Percentiles rank a stretch among this genome's conserved stretches.
Evolutionary conservation across 2,329 filamentous ascomycete species (phyloP).

Genomic region (Grosmannia clavigera): DNA sequence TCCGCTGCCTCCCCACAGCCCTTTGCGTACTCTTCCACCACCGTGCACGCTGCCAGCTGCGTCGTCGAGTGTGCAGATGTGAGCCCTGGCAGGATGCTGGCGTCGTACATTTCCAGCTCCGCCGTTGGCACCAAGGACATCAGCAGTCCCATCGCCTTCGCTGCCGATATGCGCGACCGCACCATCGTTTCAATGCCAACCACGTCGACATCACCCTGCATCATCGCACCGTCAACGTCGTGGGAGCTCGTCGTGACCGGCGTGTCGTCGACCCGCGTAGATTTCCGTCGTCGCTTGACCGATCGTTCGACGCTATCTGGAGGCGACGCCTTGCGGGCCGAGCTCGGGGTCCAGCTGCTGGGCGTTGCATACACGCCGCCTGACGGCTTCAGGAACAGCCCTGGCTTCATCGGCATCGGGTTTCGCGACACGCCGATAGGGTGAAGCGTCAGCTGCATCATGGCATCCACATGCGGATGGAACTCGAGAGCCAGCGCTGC

Average conservation of each 20-base stretch:
- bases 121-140: slow-evolving; percentile 63
- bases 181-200: slow-evolving; percentile 83
- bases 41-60: slow-evolving; percentile 69
- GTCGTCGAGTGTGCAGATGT: slow-evolving; percentile 69
- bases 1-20: slow-evolving; percentile 32
- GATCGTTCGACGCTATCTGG: slow-evolving; percentile 47
- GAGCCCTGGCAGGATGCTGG: slow-evolving; percentile 52
- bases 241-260: slow-evolving; percentile 57
- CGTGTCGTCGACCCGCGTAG: slow-evolving; percentile 66
- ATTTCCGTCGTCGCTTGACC: slow-evolving; percentile 68
- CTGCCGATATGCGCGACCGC: slow-evolving; percentile 77
- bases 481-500: slow-evolving; percentile 62
- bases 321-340: slow-evolving; percentile 36
- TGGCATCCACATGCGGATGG: slow-evolving; percentile 59
- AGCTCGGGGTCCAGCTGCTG: slow-evolving; percentile 27
- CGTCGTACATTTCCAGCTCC: slow-evolving; percentile 51
- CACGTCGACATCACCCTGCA: slow-evolving; percentile 90
- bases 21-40: slow-evolving; percentile 81
- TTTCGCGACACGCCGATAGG: slow-evolving; percentile 86
- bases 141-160: slow-evolving; percentile 72
- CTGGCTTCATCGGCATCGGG: slow-evolving; percentile 82
- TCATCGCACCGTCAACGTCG: slow-evolving; percentile 96
- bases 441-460: slow-evolving; percentile 75
- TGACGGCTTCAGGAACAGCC: slow-evolving; percentile 85
- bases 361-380: slow-evolving; percentile 63